phyloP scores from a whole-genome alignment of 148 eudicot species.

The Dysphania ambrosioides region DNA sequence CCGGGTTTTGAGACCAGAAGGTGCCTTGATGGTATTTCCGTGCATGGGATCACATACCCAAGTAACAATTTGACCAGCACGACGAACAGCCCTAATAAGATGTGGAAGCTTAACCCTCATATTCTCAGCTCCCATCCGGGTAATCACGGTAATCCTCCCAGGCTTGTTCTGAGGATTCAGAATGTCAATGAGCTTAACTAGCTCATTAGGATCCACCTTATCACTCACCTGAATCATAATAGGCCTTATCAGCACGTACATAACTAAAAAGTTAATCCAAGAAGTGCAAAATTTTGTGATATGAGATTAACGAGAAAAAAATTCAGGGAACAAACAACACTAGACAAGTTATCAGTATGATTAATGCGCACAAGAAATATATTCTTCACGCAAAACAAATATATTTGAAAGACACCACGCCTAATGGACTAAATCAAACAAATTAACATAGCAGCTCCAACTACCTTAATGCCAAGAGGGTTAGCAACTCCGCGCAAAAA shows the following conservation, averaged over 20 bases:
- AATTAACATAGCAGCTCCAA: not conserved
- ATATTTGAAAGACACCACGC: not conserved
- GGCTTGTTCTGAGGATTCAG: slow-evolving; percentile 69
- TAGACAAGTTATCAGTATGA: not conserved
- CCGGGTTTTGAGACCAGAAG: slow-evolving; percentile 69
- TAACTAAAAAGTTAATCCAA: not conserved
- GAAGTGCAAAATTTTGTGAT: not conserved
- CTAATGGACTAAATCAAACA: not conserved
- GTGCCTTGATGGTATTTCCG: slow-evolving; percentile 70
- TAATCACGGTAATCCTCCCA: slow-evolving; percentile 62
- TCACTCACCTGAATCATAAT: slow-evolving; percentile 65
- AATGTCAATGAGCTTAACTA: slow-evolving; percentile 64
- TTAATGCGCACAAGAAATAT: not conserved
- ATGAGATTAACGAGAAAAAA: not conserved
- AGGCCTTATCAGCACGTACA: not conserved
- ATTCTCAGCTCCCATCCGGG: slow-evolving; percentile 77
- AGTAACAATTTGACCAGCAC: slow-evolving; percentile 66
- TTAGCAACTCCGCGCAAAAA: slow-evolving; percentile 67
- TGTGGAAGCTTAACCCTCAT: slow-evolving; percentile 73
- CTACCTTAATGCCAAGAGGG: slow-evolving; percentile 76
- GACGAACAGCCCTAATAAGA: slow-evolving; percentile 61
- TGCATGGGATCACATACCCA: slow-evolving; percentile 82
- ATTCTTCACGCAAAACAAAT: too few relatives aligned
- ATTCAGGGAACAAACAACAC: not conserved
- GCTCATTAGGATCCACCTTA: slow-evolving; percentile 73